Evolutionary conservation across 2,329 filamentous ascomycete genomes (phyloP), one percentile per base, ranked within the genome.

Genomic region (Neopestalotiopsis clavispora): DNA sequence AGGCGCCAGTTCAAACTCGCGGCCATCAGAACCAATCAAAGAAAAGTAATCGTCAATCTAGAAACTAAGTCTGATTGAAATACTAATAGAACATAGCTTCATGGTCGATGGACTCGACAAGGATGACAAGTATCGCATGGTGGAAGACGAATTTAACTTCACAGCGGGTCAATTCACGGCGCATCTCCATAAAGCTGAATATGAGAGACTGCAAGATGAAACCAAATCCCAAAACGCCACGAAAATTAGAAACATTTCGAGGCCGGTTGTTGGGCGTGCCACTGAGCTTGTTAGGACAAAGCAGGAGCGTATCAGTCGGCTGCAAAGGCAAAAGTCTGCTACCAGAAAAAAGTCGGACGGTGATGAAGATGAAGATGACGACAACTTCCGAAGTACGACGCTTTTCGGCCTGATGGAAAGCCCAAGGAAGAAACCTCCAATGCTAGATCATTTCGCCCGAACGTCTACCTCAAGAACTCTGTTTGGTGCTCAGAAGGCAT

Each of bases 71-170:
- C 34, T 7, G 23, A 52, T 32, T 17, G 28, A 6, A 12, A 12
- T 20, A n/a, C 23, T 57, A 17, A 38, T 12, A 6, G 30, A 38
- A 7, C 9, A 20, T 67, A 90, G 88, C 38, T 85, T 85, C 76
- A 94, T 95, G 91, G 81, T 84, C 2, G 84, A 89, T 61, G 90
- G 90, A 2, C 78, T 87, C n/a, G 83, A 86, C 4, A 79, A 85
- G n/a, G 93, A 96, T 77, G 92, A 95, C 76, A 82, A 81, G 67
- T 95, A 89, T 79, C 90, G 92, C 74, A 95, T 95, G 91, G 93
- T 96, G 0, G 93, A 95, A 78, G 93, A 96, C 74, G 93, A 95
- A 73, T 89, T 96, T 71, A 81, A 91, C 23, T 81, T 86, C 17
- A 87, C 90, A 0, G 93, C 93, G 0, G 87, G 89, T 66, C 81